Base-by-base conservation (phyloP, 2,329 filamentous ascomycete species). In the Biscogniauxia sp. region DNA sequence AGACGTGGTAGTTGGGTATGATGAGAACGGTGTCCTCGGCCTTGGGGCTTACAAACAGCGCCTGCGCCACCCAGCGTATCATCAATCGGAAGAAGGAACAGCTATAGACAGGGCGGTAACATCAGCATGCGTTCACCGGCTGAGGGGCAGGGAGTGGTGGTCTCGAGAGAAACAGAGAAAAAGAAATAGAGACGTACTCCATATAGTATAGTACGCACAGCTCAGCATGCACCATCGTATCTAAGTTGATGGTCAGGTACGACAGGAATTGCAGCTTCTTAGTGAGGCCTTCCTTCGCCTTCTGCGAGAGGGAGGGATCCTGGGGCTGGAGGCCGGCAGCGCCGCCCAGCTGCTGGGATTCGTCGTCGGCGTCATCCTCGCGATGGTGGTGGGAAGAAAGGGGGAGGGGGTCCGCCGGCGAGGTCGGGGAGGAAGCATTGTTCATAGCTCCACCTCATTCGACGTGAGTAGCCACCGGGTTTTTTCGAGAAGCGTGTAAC, bases 141-240 rank as follows among this genome's bases (percentile, higher is more conserved):
- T 7, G 23, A 23, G 23, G 23, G 23, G 5, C 2, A 23, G 23
- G 23, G 23, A 5, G 5, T 23, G 41, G 20, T 11, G 55, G 55
- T 6, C 32, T 5, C 45, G 58, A 37, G 41, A 53, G n/a, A 23
- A 13, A 54, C n/a, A 28, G 2, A 55, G 49, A 45, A 20, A 51
- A 53, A 17, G 26, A 25, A 20, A 20, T 51, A 28, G 28, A 51
- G n/a, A 72, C 82, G 59, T 78, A 90, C 87, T 90, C 88, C 83
- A 90, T 86, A 72, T 89, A 90, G 72, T 90, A 90, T 67, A 90
- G 68, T 51, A 83, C 80, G 69, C 84, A 87, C 59, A 90, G 77
- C 76, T 90, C 86, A 50, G 82, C 84, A 72, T 87, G 88, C 54
- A 88, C 82, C 53, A 89, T 70, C 68, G 83, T 81, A 75, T 90